phyloP scores from a whole-genome alignment of 1,284 basidiomycete species.

The Ustilago bromivora region DNA sequence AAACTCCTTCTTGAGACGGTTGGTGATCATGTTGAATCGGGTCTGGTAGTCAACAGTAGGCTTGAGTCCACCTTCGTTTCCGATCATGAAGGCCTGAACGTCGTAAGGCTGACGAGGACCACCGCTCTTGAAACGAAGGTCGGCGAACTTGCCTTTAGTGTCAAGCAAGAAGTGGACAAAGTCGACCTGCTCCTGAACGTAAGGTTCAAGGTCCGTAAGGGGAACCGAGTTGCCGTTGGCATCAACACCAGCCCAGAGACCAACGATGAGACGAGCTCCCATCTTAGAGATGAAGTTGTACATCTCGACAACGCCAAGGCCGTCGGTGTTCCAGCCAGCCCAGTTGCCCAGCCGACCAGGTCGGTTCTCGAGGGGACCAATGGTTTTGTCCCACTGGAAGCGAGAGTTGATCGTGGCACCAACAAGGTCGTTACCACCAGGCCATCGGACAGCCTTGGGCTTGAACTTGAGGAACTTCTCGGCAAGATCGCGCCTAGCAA shows the following conservation, averaged over 20 bases:
- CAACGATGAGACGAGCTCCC: conserved; percentile 74
- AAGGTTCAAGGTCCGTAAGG: conserved; percentile 74
- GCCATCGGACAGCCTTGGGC: conserved; percentile 78
- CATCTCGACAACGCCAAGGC: conserved; percentile 76
- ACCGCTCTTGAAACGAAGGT: conserved; percentile 41
- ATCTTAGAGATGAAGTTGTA: conserved; percentile 77
- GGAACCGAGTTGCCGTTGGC: conserved; percentile 70
- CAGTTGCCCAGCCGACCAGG: conserved; percentile 74
- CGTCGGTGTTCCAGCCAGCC: conserved; percentile 72
- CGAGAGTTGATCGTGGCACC: conserved; percentile 72
- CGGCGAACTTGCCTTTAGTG: conserved; percentile 35
- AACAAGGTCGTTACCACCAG: conserved; percentile 76
- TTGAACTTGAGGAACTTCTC: conserved; percentile 76
- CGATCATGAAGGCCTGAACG: conserved; percentile 76
- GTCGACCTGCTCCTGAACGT: conserved; percentile 73
- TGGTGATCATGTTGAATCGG: conserved; percentile 76
- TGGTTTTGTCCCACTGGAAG: conserved; percentile 79
- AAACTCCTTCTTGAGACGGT: conserved; percentile 74
- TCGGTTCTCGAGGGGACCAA: conserved; percentile 72
- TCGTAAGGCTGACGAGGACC: conserved; percentile 73
- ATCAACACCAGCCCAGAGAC: conserved; percentile 75
- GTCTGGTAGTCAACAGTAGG: conserved; percentile 72
- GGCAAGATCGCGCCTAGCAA: conserved; percentile 74
- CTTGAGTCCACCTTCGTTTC: conserved; percentile 71
- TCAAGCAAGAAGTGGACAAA: conserved; percentile 53